Percentiles rank a stretch among this genome's conserved stretches.
Conservation (phyloP, 441 rosid species). For the Croton setiger region DNA sequence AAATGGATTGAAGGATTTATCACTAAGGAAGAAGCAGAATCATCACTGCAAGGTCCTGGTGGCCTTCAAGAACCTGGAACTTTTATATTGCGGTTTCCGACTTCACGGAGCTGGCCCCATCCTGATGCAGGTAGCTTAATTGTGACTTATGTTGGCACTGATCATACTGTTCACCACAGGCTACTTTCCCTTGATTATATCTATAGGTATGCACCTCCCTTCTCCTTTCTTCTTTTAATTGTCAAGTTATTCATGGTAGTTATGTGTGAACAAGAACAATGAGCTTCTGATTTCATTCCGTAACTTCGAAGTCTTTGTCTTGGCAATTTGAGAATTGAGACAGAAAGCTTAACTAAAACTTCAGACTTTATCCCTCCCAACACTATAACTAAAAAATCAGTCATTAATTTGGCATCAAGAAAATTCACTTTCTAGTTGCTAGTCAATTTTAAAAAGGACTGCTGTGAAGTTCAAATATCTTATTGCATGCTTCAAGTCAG, state of each 20-base stretch:
- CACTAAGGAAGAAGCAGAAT: constrained; percentile 88
- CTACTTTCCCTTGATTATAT: constrained; percentile 52
- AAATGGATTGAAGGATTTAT: constrained; percentile 91
- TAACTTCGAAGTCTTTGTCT: neutral
- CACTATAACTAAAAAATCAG: neutral
- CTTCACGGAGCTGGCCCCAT: constrained; percentile 94
- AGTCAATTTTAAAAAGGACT: neutral
- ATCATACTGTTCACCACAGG: constrained; percentile 54
- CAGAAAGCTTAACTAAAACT: neutral
- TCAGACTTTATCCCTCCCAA: neutral
- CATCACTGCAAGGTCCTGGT: constrained; percentile 61
- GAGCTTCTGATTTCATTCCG: neutral
- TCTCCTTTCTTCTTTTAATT: neutral
- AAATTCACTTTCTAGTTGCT: neutral
- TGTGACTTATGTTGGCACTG: constrained; percentile 68
- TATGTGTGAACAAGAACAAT: neutral
- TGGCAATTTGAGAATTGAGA: neutral
- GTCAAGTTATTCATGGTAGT: neutral
- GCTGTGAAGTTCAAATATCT: too few relatives aligned
- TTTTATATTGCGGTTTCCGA: constrained; percentile 74
- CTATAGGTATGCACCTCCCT: constrained; percentile 36
- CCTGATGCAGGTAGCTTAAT: constrained; percentile 90
- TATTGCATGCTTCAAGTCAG: too few relatives aligned
- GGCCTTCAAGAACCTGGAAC: constrained; percentile 86
- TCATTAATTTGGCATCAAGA: neutral